Evolutionary conservation across 2,329 filamentous ascomycete species (phyloP), one percentile per base, ranked within the genome.

Genomic region (Grosmannia huntii): DNA sequence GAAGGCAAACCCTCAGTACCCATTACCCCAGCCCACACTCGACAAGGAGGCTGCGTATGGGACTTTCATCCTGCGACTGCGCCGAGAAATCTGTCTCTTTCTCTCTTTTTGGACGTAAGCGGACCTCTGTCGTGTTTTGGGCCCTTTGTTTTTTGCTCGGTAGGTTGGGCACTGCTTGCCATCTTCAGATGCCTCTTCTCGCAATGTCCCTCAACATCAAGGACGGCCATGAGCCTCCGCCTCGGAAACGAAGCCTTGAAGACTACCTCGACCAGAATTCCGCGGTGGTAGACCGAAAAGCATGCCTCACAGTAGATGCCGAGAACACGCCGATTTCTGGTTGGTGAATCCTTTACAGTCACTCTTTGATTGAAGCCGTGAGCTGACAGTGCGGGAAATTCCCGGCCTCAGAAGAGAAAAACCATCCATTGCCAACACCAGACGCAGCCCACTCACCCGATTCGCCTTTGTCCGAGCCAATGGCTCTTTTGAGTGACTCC

Each of bases 161-260:
- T 21, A 28, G n/a, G 16, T 16, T 33, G 25, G n/a, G 36, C 38
- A 11, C 28, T 16, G 19, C 25, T 28, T 11, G 31, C 10, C 36
- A 27, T 25, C 4, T 38, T 59, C 61, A 66, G 60, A 80, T 80
- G 77, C 73, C 78, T 65, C 69, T 81, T 28, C 68, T 72, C 51
- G 69, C 73, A 57, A 70, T 78, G 65, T 75, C 77, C 21, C 67
- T 72, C 14, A 80, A 80, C 61, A 70, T 77, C 33, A 72, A 74
- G 65, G 75, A 77, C 64, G 60, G 53, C 28, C 67, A 71, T 27
- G 74, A 77, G 55, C 63, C 67, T 23, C 68, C 67, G 31, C 68
- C 69, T 53, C 70, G 72, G 56, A 80, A 81, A 66, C 69, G 76
- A 60, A 73, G 68, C 49, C 75, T 78, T 62, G 70, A 75, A 48